Evolutionary conservation across 345 rosid genomes (phyloP).

Genomic region (Syzygium grande): DNA sequence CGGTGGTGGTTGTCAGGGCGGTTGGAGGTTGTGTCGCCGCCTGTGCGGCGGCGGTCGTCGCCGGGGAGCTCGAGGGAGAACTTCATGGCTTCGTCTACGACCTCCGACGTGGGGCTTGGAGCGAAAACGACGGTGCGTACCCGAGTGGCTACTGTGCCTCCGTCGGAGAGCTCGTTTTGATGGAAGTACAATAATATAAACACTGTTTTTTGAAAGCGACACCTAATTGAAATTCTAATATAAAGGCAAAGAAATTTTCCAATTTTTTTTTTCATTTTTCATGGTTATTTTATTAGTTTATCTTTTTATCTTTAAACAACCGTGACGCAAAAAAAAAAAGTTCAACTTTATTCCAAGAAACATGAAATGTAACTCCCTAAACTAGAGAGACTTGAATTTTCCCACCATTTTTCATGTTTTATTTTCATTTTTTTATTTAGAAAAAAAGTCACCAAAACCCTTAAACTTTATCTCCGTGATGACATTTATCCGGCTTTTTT

Average conservation of each 20-base stretch:
- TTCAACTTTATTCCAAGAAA: no score
- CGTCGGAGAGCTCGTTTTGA: background rate
- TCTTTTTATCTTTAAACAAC: no score
- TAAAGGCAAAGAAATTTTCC: background rate
- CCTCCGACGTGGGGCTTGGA: background rate
- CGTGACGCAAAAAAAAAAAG: no score
- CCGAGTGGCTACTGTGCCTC: background rate
- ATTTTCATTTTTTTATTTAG: background rate
- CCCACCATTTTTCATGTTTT: no score
- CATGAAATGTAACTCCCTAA: no score
- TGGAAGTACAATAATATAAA: background rate
- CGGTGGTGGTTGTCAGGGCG: background rate
- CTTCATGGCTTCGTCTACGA: constrained; percentile 24
- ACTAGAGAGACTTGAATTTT: no score
- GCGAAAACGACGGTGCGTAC: background rate
- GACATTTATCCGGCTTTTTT: no score
- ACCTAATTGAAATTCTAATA: background rate
- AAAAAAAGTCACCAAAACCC: no score
- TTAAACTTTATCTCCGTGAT: no score
- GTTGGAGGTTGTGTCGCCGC: background rate
- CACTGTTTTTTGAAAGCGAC: background rate
- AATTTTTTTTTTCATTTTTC: background rate
- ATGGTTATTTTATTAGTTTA: background rate
- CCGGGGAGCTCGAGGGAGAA: constrained; percentile 39
- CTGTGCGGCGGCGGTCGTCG: background rate